Conservation (phyloP, 2,329 filamentous ascomycete species). For the Fusarium tanahbumbuense region DNA sequence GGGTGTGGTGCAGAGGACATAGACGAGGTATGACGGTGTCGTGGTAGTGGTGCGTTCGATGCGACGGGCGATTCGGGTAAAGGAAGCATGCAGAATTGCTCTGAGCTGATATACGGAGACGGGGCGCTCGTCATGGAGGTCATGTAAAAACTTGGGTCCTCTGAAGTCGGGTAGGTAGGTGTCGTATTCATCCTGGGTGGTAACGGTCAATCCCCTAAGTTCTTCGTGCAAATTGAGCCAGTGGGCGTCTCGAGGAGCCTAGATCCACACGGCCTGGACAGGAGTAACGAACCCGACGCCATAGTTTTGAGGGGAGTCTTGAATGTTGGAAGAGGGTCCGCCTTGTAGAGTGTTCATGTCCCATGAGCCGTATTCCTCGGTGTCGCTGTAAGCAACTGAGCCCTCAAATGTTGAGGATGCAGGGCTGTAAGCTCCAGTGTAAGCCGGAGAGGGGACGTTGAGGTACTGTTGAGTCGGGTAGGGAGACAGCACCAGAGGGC, state of each 20-base stretch:
- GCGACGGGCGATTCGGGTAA: conserved; percentile 59
- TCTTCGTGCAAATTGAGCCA: conserved; percentile 53
- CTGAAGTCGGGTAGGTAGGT: conserved; percentile 58
- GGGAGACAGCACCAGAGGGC: conserved; percentile 67
- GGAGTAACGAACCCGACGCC: conserved; percentile 71
- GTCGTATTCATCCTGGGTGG: conserved; percentile 64
- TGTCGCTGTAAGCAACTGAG: conserved; percentile 72
- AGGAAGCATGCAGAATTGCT: conserved; percentile 58
- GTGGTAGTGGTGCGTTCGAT: conserved; percentile 50
- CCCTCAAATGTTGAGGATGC: conserved; percentile 72
- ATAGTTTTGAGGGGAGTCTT: conserved; percentile 57
- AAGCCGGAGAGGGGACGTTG: conserved; percentile 71
- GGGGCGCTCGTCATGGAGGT: conserved; percentile 54
- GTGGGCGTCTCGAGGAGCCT: conserved; percentile 56
- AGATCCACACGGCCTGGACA: conserved; percentile 72
- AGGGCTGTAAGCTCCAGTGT: conserved; percentile 69
- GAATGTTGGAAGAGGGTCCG: conserved; percentile 60
- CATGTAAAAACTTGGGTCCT: conserved; percentile 54
- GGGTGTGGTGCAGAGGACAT: conserved; percentile 52
- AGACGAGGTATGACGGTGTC: conserved; percentile 55
- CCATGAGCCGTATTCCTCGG: conserved; percentile 66
- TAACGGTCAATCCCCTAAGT: conserved; percentile 66
- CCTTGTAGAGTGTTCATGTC: conserved; percentile 59
- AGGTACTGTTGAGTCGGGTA: conserved; percentile 68
- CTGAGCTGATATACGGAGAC: conserved; percentile 59